phyloP scores from a whole-genome alignment of 177 flowering plant species.

The Telopea speciosissima region DNA sequence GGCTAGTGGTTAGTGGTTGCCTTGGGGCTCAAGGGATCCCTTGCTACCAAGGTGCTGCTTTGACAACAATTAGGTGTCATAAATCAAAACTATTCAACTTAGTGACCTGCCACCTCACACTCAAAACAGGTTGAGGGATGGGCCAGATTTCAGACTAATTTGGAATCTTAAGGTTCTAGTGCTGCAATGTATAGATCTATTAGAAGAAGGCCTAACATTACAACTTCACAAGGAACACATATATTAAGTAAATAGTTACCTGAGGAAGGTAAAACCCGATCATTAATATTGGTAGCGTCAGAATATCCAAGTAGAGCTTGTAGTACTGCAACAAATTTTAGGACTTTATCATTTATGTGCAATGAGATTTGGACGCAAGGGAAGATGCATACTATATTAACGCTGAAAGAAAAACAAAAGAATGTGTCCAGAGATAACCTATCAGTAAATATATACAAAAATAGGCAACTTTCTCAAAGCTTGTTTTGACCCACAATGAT shows the following conservation, averaged over 20 bases:
- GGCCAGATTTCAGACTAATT: too few species aligned
- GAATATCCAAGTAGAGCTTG: conserved; percentile 53
- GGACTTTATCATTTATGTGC: conserved; percentile 3
- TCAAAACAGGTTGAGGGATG: too few species aligned
- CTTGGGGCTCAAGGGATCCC: too few species aligned
- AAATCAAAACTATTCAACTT: too few species aligned
- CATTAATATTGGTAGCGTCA: conserved; percentile 52
- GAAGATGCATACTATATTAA: not conserved
- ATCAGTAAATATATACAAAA: not conserved
- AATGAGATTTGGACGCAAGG: not conserved
- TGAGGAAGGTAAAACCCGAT: conserved; percentile 61
- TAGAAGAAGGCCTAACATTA: not conserved
- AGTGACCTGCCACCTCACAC: too few species aligned
- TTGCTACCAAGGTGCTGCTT: too few species aligned
- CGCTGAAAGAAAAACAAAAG: not conserved
- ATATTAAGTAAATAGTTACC: conserved; percentile 24
- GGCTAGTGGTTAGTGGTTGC: too few species aligned
- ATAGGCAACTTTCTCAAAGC: not conserved
- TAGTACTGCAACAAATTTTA: conserved; percentile 51
- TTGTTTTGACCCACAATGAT: not conserved
- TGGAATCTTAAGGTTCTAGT: too few species aligned
- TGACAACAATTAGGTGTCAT: too few species aligned
- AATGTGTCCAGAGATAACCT: not conserved
- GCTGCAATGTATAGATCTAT: not conserved
- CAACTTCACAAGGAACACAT: not conserved